These are phyloP conservation scores for Olyra latifolia DNA, from an alignment of 176 grass and related monocot genomes.

Conservation along the genomic window DNA sequence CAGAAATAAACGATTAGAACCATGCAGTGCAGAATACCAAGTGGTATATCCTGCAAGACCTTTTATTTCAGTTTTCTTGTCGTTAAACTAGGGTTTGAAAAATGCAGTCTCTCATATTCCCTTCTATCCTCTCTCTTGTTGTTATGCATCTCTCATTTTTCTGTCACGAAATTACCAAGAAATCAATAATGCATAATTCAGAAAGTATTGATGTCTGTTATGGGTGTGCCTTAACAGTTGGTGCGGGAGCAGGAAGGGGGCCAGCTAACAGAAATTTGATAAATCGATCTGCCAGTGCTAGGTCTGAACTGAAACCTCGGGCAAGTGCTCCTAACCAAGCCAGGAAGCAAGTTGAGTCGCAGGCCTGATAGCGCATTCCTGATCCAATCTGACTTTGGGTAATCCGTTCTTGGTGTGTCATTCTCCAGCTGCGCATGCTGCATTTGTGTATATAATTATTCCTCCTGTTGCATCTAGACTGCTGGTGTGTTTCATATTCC, in stretches of 20 bases:
- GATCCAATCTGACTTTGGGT: not conserved
- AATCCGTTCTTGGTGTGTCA: not conserved
- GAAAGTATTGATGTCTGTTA: not conserved
- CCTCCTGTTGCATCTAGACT: slow-evolving; percentile 22
- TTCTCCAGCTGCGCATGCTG: slow-evolving; percentile 27
- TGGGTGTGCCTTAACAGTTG: slow-evolving; percentile 30
- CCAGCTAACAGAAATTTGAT: slow-evolving; percentile 19
- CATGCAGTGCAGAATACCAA: slow-evolving; percentile 5
- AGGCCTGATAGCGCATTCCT: slow-evolving; percentile 25
- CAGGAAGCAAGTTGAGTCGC: slow-evolving; percentile 28
- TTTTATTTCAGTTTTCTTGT: not conserved
- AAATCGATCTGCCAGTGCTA: not conserved
- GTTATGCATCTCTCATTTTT: not conserved
- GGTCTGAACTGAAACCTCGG: slow-evolving; percentile 25
- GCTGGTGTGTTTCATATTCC: not conserved
- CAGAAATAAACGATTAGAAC: not conserved
- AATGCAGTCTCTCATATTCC: not conserved
- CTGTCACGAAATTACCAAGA: slow-evolving; percentile 22
- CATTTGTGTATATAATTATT: slow-evolving; percentile 38
- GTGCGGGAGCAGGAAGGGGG: slow-evolving; percentile 25
- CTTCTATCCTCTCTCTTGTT: not conserved
- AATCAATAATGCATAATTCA: not conserved
- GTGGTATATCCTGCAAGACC: not conserved
- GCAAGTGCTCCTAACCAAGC: slow-evolving; percentile 25
- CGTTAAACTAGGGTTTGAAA: not conserved